These are phyloP conservation scores for Pseudogymnoascus sp. DNA, from an alignment of 2,329 filamentous ascomycete genomes.

Conservation along the genomic window DNA sequence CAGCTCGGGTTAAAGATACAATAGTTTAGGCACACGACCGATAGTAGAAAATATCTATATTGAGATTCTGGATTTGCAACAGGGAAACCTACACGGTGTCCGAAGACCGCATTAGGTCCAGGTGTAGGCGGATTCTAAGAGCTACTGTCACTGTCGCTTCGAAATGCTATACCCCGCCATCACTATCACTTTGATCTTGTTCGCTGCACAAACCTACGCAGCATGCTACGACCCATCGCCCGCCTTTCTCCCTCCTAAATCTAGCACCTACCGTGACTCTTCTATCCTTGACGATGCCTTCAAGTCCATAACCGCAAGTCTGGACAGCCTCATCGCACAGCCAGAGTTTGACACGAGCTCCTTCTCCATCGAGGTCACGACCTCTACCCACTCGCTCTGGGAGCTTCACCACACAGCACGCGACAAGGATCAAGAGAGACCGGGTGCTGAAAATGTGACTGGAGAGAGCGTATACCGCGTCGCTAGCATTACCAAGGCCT, in stretches of 20 bases:
- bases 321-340: background rate
- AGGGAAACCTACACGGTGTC: background rate
- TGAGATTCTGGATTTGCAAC: background rate
- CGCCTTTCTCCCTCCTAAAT: conserved; percentile 1
- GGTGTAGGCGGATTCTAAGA: background rate
- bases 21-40: background rate
- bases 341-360: background rate
- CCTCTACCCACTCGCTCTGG: conserved; percentile 2
- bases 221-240: conserved; percentile 7
- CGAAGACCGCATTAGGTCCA: too few species aligned
- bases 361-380: conserved; percentile 8
- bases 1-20: background rate
- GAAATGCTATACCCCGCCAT: background rate
- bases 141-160: background rate
- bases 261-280: background rate
- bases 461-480: conserved; percentile 6
- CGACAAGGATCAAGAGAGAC: background rate
- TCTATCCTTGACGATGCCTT: background rate
- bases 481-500: conserved; percentile 12
- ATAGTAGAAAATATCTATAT: background rate
- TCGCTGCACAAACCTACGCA: background rate
- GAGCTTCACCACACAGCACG: conserved; percentile 9
- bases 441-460: background rate
- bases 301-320: background rate
- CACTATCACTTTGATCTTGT: background rate